These are phyloP conservation scores for Dioscorea zingiberensis DNA, from an alignment of 106 monocot species.

Conservation along the genomic window DNA sequence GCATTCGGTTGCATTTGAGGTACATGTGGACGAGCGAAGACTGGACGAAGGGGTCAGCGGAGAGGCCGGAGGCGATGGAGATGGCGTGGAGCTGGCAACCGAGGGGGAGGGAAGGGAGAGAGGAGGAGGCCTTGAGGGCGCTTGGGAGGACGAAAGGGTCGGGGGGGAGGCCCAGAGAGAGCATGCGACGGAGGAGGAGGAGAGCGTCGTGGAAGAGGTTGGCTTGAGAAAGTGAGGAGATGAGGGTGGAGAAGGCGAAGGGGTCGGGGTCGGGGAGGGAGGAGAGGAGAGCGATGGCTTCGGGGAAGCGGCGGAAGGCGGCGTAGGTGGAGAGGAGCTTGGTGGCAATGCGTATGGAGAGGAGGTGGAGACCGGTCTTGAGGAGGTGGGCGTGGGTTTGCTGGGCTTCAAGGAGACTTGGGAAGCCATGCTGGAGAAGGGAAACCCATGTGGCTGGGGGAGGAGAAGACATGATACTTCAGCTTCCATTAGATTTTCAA, in stretches of 20 bases:
- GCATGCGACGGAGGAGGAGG: constrained; percentile 18
- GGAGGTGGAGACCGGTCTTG: constrained; percentile 27
- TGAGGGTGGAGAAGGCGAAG: constrained; percentile 29
- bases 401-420: constrained; percentile 12
- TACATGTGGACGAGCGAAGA: constrained; percentile 69
- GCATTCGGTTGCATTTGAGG: constrained; percentile 26
- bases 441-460: too few species aligned
- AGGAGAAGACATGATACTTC: too few species aligned
- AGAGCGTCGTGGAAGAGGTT: constrained; percentile 17
- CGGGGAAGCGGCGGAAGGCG: constrained; percentile 13
- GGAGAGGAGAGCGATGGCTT: constrained; percentile 20
- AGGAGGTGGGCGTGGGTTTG: constrained; percentile 29
- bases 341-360: constrained; percentile 14
- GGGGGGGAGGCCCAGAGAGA: constrained; percentile 22
- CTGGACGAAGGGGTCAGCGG: constrained; percentile 36
- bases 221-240: constrained; percentile 26
- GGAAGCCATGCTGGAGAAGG: neutral
- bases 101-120: constrained; percentile 16
- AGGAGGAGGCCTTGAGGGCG: constrained; percentile 41
- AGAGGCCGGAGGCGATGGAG: constrained; percentile 19
- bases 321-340: constrained; percentile 37
- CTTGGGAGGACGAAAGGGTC: constrained; percentile 54
- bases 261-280: constrained; percentile 23
- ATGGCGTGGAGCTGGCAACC: constrained; percentile 47
- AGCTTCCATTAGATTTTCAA: too few species aligned